A percentile compares a stretch with the other conserved stretches of the same genome.
Evolutionary conservation across 148 eudicot species (phyloP).

Genomic region (Cornus kousa): DNA sequence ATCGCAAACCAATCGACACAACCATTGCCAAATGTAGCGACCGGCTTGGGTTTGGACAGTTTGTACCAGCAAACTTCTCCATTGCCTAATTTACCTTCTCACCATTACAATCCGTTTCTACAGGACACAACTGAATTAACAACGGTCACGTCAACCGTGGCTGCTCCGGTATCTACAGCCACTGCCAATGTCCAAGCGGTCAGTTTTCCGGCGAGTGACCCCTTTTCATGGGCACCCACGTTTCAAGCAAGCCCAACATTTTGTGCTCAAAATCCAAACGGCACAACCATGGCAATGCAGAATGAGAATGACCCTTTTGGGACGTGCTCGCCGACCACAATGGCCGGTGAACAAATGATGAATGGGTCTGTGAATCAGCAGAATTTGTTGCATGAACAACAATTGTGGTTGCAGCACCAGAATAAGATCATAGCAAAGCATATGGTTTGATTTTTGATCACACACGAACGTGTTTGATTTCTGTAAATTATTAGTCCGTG

Average conservation of each 20-base stretch:
- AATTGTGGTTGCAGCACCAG: slow-evolving; percentile 53
- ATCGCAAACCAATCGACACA: slow-evolving; percentile 17
- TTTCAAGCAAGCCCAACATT: slow-evolving; percentile 61
- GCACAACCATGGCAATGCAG: slow-evolving; percentile 6
- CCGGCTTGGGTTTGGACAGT: not conserved
- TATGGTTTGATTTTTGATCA: slow-evolving; percentile 15
- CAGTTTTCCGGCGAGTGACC: slow-evolving; percentile 15
- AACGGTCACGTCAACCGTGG: not conserved
- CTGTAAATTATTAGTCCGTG: not conserved
- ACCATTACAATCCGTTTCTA: slow-evolving; percentile 68
- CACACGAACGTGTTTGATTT: not conserved
- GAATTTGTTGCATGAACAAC: slow-evolving; percentile 32
- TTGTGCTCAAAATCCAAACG: slow-evolving; percentile 30
- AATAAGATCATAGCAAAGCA: slow-evolving; percentile 48
- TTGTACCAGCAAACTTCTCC: slow-evolving; percentile 6
- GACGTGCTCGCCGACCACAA: not conserved
- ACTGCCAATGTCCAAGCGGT: slow-evolving; percentile 4
- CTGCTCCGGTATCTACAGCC: not conserved
- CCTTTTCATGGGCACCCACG: slow-evolving; percentile 23
- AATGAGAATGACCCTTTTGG: slow-evolving; percentile 47
- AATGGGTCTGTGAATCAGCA: slow-evolving; percentile 28
- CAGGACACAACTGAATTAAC: slow-evolving; percentile 30
- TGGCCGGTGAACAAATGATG: slow-evolving; percentile 14
- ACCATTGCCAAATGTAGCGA: not conserved
- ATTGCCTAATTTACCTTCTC: slow-evolving; percentile 3